These are phyloP conservation scores for Zygotorulaspora danielsina DNA, from an alignment of 805 yeast genomes.

Conservation along the genomic window DNA sequence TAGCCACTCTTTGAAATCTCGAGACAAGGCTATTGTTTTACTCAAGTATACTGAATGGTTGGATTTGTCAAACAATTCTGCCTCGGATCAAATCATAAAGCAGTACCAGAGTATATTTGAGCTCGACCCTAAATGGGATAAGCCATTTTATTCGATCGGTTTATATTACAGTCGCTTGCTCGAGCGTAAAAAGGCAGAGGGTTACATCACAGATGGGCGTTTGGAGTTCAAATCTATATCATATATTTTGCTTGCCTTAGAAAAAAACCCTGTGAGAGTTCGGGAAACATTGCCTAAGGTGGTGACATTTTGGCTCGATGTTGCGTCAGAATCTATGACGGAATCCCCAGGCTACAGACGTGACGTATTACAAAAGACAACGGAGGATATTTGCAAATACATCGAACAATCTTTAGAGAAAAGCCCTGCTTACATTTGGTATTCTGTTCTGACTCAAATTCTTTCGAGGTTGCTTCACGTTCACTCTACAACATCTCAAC, in stretches of 20 bases:
- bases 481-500: conserved; percentile 49
- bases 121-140: conserved; percentile 60
- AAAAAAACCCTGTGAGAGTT: conserved; percentile 51
- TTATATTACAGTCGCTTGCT: conserved; percentile 70
- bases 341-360: conserved; percentile 29
- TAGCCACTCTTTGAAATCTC: conserved; percentile 15
- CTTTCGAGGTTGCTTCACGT: conserved; percentile 72
- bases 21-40: conserved; percentile 44
- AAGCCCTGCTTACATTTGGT: conserved; percentile 63
- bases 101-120: conserved; percentile 61
- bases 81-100: conserved; percentile 64
- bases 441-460: conserved; percentile 79
- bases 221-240: conserved; percentile 32
- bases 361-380: conserved; percentile 32
- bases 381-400: conserved; percentile 47
- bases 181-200: conserved; percentile 55
- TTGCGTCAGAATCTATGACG: conserved; percentile 38
- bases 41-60: conserved; percentile 84
- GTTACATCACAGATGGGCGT: conserved; percentile 29
- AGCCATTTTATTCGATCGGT: conserved; percentile 77
- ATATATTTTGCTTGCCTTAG: conserved; percentile 31
- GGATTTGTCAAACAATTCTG: conserved; percentile 77
- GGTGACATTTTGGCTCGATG: conserved; percentile 89
- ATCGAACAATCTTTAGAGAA: conserved; percentile 42
- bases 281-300: conserved; percentile 85